Conservation (phyloP, 1,139 yeast genomes). For the Sugiyamaella neomexicana region DNA sequence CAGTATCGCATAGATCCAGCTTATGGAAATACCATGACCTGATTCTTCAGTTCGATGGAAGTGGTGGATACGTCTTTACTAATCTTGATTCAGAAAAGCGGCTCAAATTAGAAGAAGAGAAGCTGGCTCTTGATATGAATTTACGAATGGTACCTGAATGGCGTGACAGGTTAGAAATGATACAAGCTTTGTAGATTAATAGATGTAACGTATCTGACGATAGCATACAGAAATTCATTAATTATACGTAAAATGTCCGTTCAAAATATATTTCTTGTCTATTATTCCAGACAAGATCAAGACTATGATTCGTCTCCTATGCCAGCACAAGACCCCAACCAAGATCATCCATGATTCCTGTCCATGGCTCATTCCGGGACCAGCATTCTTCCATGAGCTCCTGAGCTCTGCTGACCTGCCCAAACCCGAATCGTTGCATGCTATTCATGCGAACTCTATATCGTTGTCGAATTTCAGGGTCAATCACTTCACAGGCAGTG, state of each 20-base stretch:
- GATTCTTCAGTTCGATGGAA: slow-evolving; percentile 81
- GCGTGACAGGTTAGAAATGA: slow-evolving; percentile 55
- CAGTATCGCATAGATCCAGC: slow-evolving; percentile 91
- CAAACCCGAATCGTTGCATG: slow-evolving; percentile 49
- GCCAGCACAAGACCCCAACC: slow-evolving; percentile 36
- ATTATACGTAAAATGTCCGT: too few species aligned
- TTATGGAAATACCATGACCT: slow-evolving; percentile 89
- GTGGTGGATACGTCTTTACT: slow-evolving; percentile 73
- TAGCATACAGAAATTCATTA: slow-evolving; percentile 1
- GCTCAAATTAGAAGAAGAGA: slow-evolving; percentile 68
- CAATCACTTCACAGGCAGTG: slow-evolving; percentile 55
- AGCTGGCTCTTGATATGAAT: slow-evolving; percentile 61
- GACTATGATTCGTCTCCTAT: slow-evolving; percentile 12
- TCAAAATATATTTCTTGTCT: too few species aligned
- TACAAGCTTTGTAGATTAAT: slow-evolving; percentile 25
- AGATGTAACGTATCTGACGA: neutral
- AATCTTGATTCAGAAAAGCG: slow-evolving; percentile 67
- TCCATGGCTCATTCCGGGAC: slow-evolving; percentile 38
- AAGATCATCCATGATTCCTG: slow-evolving; percentile 34
- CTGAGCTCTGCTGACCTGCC: slow-evolving; percentile 48
- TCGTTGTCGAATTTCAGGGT: slow-evolving; percentile 41
- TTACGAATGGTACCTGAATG: slow-evolving; percentile 66
- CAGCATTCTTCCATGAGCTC: slow-evolving; percentile 53
- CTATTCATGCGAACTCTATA: slow-evolving; percentile 44
- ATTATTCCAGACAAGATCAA: neutral